Percentiles rank a stretch among this genome's conserved stretches.
Conservation (phyloP, 345 rosid species). For the Murraya paniculata region DNA sequence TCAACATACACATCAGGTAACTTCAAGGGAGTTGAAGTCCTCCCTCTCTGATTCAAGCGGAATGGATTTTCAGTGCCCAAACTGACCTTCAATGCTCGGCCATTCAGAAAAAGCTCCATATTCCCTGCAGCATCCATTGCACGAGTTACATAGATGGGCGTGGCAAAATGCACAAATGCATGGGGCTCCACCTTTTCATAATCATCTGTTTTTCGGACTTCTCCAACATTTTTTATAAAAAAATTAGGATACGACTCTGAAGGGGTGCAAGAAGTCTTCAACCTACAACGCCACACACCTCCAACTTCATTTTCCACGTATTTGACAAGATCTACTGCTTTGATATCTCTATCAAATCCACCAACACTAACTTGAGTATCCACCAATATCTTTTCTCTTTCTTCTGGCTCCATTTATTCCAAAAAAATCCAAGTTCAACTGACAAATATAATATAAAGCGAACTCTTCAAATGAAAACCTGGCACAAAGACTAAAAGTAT, state of each 20-base stretch:
- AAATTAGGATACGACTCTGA: conserved; percentile 72
- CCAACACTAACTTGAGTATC: conserved; percentile 80
- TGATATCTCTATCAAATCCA: conserved; percentile 59
- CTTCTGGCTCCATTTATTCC: conserved; percentile 39
- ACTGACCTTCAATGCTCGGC: conserved; percentile 55
- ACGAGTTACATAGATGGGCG: conserved; percentile 30
- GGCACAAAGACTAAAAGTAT: not conserved
- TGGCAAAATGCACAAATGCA: conserved; percentile 83
- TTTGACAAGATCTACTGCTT: conserved; percentile 54
- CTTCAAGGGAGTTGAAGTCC: conserved; percentile 50
- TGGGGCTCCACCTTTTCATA: conserved; percentile 69
- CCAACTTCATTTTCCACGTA: conserved; percentile 62
- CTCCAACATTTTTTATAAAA: conserved; percentile 28
- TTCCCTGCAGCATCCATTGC: conserved; percentile 30
- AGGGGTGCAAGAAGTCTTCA: conserved; percentile 89
- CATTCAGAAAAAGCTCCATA: conserved; percentile 38
- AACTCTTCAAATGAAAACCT: not conserved
- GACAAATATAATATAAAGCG: not conserved
- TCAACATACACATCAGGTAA: conserved; percentile 54
- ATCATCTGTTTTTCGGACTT: conserved; percentile 25
- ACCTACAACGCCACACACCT: conserved; percentile 63
- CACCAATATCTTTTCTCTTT: conserved; percentile 31
- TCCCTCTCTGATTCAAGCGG: conserved; percentile 57
- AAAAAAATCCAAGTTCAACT: not conserved
- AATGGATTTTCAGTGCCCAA: conserved; percentile 70